Base-by-base conservation (phyloP, 345 rosid genomes). In the Euphorbia pulcherrima region DNA sequence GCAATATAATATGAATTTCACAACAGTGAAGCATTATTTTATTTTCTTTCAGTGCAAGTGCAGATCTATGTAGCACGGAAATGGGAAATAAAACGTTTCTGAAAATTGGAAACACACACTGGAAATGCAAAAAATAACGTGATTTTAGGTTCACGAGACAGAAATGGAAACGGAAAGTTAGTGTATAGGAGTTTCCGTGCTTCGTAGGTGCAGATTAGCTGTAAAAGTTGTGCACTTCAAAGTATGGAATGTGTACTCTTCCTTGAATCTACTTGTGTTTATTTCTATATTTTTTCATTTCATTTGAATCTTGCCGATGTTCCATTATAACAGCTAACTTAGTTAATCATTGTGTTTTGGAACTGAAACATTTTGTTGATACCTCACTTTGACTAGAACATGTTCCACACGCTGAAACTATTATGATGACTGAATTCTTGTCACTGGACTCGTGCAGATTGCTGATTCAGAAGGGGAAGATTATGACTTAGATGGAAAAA, bases 401-500 rank as follows among this genome's bases (percentile, higher is more conserved):
- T 21, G 9, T 33, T 51, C 18, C 24, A 39, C 5, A 6, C 1
- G 33, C n/a, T 5, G 28, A 44, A 16, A 21, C 20, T 21, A 30
- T 12, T 20, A 54, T 64, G 37, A 28, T 67, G 21, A 62, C 62
- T 47, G 13, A 11, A 21, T 56, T 60, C 20, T 60, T n/a, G 66
- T 16, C 33, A 28, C 37, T 64, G 28, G 29, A 21, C 30, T 48
- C 20, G 12, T 78, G 80, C 83, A 92, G 97, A 60, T 76, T 8
- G 47, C 73, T 51, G 90, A 79, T 60, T 72, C 84, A 6, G 89
- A 81, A 56, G 74, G 65, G 17, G 86, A 84, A 69, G 89, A 75
- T 21, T 81, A 76, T 8, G 90, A 87, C 52, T 73, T 77, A 8
- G 92, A 88, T 3, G 82, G 73, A 75, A 90, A 90, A 82, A 58